Conservation (phyloP, 192 early-diverging fungal genomes). For the Gonapodya prolifera region DNA sequence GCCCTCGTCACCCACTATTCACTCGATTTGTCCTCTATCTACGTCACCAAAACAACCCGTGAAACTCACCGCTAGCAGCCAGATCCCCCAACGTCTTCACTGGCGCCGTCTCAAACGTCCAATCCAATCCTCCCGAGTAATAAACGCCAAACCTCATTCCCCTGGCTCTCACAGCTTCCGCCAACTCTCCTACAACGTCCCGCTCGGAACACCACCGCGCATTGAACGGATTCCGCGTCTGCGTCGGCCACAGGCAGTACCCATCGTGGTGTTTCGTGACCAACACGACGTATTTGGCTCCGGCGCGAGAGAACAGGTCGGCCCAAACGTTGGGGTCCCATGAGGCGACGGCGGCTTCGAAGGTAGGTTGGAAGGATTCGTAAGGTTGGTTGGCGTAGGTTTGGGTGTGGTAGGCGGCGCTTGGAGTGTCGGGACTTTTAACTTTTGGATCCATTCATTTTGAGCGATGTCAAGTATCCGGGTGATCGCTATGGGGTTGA, state of each 20-base stretch:
- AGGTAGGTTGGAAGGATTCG: background rate
- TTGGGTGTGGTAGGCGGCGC: background rate
- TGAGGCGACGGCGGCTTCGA: background rate
- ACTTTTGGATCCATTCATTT: too few species aligned
- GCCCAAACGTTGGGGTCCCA: background rate
- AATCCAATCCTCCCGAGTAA: background rate
- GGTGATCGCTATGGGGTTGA: too few species aligned
- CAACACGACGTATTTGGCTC: background rate
- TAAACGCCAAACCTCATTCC: background rate
- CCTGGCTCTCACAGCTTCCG: background rate
- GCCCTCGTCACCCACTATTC: too few species aligned
- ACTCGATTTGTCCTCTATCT: too few species aligned
- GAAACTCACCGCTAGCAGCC: too few species aligned
- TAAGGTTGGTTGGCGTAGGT: background rate
- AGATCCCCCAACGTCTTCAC: too few species aligned
- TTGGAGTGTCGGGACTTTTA: background rate
- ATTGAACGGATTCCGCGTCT: background rate
- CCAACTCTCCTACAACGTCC: background rate
- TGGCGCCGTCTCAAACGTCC: background rate
- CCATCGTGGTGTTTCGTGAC: background rate
- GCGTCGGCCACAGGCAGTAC: background rate
- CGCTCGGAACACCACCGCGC: background rate
- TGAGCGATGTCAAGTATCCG: too few species aligned
- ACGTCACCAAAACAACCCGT: too few species aligned
- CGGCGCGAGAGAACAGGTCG: background rate